Evolutionary conservation across 2,329 filamentous ascomycete species (phyloP).

Genomic region (Curvularia lunata): DNA sequence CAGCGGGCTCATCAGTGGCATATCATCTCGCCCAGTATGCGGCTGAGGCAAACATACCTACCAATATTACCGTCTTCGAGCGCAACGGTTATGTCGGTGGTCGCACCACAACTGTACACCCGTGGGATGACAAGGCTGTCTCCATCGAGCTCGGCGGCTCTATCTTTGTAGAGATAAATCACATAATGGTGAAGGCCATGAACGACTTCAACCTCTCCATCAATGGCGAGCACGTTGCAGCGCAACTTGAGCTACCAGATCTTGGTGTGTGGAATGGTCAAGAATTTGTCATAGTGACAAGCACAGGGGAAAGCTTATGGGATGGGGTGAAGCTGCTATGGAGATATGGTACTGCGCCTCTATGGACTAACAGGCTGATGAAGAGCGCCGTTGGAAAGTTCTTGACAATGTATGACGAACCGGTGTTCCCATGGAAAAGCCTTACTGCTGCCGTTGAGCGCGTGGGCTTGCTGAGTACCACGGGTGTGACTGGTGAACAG

Average conservation of each 20-base stretch:
- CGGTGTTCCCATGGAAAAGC: conserved; percentile 83
- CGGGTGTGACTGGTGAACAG: conserved; percentile 74
- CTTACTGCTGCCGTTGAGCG: conserved; percentile 72
- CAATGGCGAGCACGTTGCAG: conserved; percentile 42
- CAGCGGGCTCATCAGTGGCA: conserved; percentile 84
- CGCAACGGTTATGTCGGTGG: conserved; percentile 79
- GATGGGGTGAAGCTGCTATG: conserved; percentile 79
- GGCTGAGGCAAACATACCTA: conserved; percentile 60
- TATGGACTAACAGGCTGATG: conserved; percentile 75
- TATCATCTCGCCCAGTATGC: conserved; percentile 81
- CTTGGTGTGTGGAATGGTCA: conserved; percentile 87
- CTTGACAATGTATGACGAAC: conserved; percentile 77
- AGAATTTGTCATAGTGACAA: conserved; percentile 71
- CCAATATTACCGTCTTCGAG: conserved; percentile 90
- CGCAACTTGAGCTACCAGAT: conserved; percentile 44
- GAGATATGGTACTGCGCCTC: conserved; percentile 82
- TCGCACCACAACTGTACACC: conserved; percentile 82
- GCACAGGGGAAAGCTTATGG: conserved; percentile 74
- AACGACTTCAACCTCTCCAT: conserved; percentile 72
- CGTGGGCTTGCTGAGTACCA: conserved; percentile 70
- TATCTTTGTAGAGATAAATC: conserved; percentile 87
- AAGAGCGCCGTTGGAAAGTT: conserved; percentile 75
- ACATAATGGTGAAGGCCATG: conserved; percentile 78
- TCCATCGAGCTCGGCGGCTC: conserved; percentile 88
- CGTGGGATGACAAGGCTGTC: conserved; percentile 68